Conservation (phyloP, 176 grass and related monocot genomes). For the Neostapfia colusana region DNA sequence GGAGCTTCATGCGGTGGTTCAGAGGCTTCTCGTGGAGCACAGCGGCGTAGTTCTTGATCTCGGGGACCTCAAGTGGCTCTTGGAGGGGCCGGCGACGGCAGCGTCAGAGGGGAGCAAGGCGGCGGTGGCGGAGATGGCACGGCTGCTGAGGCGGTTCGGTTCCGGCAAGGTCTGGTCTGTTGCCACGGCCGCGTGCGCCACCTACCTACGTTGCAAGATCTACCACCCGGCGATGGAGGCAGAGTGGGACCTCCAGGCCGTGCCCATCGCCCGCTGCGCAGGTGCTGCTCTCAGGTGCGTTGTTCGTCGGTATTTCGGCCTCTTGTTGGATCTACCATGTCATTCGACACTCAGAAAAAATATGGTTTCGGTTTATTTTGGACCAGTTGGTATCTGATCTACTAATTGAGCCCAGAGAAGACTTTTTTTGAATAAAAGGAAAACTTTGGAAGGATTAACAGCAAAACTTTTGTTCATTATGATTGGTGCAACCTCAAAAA, state of each 20-base stretch:
- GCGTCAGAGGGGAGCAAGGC: constrained; percentile 56
- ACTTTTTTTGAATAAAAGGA: not conserved
- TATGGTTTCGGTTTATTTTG: constrained; percentile 1
- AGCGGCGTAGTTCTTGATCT: constrained; percentile 70
- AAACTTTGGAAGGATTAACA: constrained; percentile 3
- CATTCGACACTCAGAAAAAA: not conserved
- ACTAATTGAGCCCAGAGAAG: not conserved
- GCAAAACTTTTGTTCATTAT: constrained; percentile 2
- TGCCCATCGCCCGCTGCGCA: constrained; percentile 49
- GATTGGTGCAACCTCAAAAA: constrained; percentile 6
- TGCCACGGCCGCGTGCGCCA: constrained; percentile 62
- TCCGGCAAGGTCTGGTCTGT: constrained; percentile 61
- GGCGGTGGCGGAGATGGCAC: constrained; percentile 67
- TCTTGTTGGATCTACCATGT: not conserved
- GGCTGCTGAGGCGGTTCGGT: constrained; percentile 51
- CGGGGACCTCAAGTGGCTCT: constrained; percentile 78
- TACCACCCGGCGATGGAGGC: constrained; percentile 69
- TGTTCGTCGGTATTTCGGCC: not conserved
- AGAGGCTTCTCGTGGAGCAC: constrained; percentile 41
- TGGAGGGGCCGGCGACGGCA: constrained; percentile 38
- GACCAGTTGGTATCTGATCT: not conserved
- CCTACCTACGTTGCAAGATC: constrained; percentile 78
- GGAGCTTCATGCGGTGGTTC: constrained; percentile 45
- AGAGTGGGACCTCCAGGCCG: constrained; percentile 79
- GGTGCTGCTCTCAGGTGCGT: constrained; percentile 52